Evolutionary conservation across 1,284 basidiomycete genomes (phyloP).

Genomic region (Cryptococcus maquisensis): DNA sequence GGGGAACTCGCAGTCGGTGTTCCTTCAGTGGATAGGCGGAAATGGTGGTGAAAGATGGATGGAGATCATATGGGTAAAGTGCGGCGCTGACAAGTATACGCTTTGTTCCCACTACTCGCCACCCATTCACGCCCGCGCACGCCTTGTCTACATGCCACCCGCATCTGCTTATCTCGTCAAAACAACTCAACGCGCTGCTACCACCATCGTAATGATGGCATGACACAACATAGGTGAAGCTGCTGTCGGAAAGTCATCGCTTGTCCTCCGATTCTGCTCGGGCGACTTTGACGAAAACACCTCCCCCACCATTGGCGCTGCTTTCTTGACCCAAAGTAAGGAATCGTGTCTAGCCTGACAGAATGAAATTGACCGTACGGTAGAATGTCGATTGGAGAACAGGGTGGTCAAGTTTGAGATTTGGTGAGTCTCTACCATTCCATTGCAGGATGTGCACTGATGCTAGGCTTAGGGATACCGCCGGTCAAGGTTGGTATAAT

Average conservation of each 20-base stretch:
- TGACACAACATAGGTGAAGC: constrained; percentile 69
- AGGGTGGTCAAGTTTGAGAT: constrained; percentile 52
- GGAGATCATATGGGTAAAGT: no score
- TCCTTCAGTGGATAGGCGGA: no score
- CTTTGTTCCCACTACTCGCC: not conserved
- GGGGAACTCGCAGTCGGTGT: no score
- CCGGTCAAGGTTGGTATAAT: constrained; percentile 42
- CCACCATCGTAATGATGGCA: not conserved
- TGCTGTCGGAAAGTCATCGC: constrained; percentile 98
- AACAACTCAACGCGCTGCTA: not conserved
- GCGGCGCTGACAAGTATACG: not conserved
- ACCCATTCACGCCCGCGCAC: not conserved
- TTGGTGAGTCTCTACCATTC: constrained; percentile 32
- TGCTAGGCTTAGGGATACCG: constrained; percentile 42
- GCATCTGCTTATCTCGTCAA: not conserved
- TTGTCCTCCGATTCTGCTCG: constrained; percentile 80
- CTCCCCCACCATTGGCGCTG: constrained; percentile 89
- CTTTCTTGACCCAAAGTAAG: constrained; percentile 58
- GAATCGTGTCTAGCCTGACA: constrained; percentile 1
- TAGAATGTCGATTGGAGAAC: constrained; percentile 50
- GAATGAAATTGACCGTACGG: not conserved
- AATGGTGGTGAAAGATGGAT: no score
- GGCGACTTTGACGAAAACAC: constrained; percentile 49
- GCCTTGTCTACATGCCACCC: not conserved
- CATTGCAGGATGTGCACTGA: not conserved